Evolutionary conservation across 768 basidiomycete species (phyloP).

Genomic region (Lenzites betulinus): DNA sequence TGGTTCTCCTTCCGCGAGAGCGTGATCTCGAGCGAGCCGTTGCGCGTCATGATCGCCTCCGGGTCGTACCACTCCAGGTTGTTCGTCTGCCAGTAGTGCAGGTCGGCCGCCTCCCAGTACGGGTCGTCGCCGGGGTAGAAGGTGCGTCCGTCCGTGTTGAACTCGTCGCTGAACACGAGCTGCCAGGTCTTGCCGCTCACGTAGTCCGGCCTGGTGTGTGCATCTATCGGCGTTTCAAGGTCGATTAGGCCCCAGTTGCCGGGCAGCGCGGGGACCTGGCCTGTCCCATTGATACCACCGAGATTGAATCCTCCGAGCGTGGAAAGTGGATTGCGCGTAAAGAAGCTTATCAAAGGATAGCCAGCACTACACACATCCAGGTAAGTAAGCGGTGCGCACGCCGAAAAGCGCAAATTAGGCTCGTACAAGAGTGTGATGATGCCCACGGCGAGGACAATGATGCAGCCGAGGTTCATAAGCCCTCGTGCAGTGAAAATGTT

Average conservation of each 20-base stretch:
- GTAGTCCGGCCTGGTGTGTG: conserved; percentile 53
- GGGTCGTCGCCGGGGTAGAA: conserved; percentile 80
- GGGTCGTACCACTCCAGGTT: conserved; percentile 88
- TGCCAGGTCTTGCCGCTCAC: conserved; percentile 65
- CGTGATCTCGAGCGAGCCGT: conserved; percentile 46
- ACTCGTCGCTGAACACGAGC: conserved; percentile 89
- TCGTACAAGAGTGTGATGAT: conserved; percentile 45
- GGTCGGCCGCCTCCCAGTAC: conserved; percentile 51
- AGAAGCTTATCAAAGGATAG: conserved; percentile 43
- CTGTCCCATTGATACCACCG: conserved; percentile 46
- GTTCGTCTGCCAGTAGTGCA: conserved; percentile 48
- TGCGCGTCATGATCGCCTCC: conserved; percentile 48
- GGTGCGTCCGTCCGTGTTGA: conserved; percentile 74
- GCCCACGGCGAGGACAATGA: conserved; percentile 51
- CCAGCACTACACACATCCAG: conserved; percentile 39
- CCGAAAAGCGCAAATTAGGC: conserved; percentile 32
- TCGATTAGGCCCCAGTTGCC: conserved; percentile 72
- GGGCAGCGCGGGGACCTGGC: conserved; percentile 52
- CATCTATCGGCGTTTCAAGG: conserved; percentile 58
- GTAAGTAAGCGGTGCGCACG: neutral
- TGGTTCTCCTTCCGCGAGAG: conserved; percentile 62
- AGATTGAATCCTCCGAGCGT: conserved; percentile 44
- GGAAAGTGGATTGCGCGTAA: conserved; percentile 30
- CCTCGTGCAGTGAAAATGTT: conserved; percentile 59
- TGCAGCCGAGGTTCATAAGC: conserved; percentile 69